Base-by-base conservation (phyloP, 106 monocot species). In the Allium fistulosum region DNA sequence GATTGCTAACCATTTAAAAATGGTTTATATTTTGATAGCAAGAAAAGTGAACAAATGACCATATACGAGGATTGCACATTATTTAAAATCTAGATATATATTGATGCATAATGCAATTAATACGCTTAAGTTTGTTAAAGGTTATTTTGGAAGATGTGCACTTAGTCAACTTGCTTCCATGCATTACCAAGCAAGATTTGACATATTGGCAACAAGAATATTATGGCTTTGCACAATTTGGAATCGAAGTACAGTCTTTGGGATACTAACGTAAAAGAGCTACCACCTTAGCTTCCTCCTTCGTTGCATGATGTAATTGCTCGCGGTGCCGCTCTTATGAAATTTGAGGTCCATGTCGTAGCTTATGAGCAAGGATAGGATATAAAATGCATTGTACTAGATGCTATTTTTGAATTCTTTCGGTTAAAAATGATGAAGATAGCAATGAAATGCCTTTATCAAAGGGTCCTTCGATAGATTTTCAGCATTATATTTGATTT, bases 21-120 rank as follows among this genome's bases (percentile, higher is more conserved):
- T 28, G 0, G 3, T 27, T 74, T 11, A 71, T 65, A 45, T 92
- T 92, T 99, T 1, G 61, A 82, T 4, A 92, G 93, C 53, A 63
- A 59, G 4, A 99, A 90, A 28, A 99, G 93, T 52, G 26, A 77
- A 11, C 97, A 99, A 51, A 79, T 99, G 81, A 52, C 69, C 0
- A 2, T 99, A 79, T 56, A 99, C 92, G 97, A 82, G 87, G 12
- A 85, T 99, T 74, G 85, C 93, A 11, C 70, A 87, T 3, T 82
- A 62, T 74, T 68, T 99, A 1, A 92, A 90, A 46, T 90, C 97
- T 8, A 92, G 68, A 37, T 99, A 58, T 78, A 90, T 99, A 14
- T 70, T 99, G 0, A 99, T 92, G 97, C 92, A 99, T 51, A 99
- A 99, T 85, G 97, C 93, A 0, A 92, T 92, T 0, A 90, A 99